Conservation (phyloP, 2,329 filamentous ascomycete species). For the Lomentospora prolificans region DNA sequence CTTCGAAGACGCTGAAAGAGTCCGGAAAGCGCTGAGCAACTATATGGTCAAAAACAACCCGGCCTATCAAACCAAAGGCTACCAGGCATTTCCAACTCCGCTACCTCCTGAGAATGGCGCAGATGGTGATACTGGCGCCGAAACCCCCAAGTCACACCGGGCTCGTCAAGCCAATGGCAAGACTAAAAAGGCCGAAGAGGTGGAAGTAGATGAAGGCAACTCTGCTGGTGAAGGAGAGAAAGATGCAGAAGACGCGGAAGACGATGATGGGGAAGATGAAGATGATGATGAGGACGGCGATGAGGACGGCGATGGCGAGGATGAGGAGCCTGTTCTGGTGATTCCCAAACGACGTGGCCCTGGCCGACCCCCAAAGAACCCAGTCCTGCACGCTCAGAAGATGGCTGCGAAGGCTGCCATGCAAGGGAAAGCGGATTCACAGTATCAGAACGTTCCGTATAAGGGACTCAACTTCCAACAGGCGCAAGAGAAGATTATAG, state of each 20-base stretch:
- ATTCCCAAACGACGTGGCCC: slow-evolving; percentile 7
- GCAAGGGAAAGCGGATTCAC: slow-evolving; percentile 34
- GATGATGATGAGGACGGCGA: slow-evolving; percentile 19
- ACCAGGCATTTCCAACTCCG: slow-evolving; percentile 64
- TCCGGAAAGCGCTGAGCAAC: slow-evolving; percentile 78
- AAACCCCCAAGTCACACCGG: neutral
- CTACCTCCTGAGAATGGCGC: slow-evolving; percentile 44
- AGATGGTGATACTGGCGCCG: slow-evolving; percentile 10
- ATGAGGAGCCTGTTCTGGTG: slow-evolving; percentile 14
- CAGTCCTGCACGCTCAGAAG: slow-evolving; percentile 17
- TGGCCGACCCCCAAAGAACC: slow-evolving; percentile 13
- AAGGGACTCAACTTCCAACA: slow-evolving; percentile 69
- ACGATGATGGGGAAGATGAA: slow-evolving; percentile 21
- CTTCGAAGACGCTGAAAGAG: slow-evolving; percentile 76
- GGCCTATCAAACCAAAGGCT: slow-evolving; percentile 59
- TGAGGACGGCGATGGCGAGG: slow-evolving; percentile 19
- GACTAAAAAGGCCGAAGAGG: slow-evolving; percentile 17
- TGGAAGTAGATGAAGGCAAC: neutral
- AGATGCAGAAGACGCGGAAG: slow-evolving; percentile 18
- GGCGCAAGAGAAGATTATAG: slow-evolving; percentile 76
- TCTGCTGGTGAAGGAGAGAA: slow-evolving; percentile 17
- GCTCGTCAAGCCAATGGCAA: slow-evolving; percentile 17
- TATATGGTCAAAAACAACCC: slow-evolving; percentile 83
- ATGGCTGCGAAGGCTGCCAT: slow-evolving; percentile 10
- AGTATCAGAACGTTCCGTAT: slow-evolving; percentile 51